Percentiles rank a stretch among this genome's conserved stretches.
phyloP scores from a whole-genome alignment of 305 asterid genomes.

The Fraxinus floribunda region DNA sequence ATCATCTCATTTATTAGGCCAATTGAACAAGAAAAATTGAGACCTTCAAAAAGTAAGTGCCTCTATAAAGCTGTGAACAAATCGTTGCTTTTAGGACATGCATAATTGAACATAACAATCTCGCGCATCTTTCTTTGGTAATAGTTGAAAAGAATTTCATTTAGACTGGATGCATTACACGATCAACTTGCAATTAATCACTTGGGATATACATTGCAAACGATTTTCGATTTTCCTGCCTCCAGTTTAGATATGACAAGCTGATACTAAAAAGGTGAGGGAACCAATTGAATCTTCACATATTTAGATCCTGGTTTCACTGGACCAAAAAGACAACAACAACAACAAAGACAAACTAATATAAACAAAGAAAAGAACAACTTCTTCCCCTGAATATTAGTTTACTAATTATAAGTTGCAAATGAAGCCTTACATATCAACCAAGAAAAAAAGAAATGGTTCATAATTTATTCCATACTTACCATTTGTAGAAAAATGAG shows the following conservation, averaged over 20 bases:
- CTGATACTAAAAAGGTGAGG: background rate
- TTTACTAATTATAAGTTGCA: background rate
- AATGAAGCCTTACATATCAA: background rate
- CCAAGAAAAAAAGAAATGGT: background rate
- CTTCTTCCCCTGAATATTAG: background rate
- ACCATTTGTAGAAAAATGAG: slow-evolving; percentile 93
- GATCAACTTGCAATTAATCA: background rate
- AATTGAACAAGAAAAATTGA: background rate
- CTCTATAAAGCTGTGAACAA: background rate
- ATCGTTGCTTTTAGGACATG: background rate
- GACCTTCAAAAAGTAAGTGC: background rate
- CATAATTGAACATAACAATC: background rate
- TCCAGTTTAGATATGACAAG: background rate
- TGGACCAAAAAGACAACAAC: background rate
- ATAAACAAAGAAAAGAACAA: background rate
- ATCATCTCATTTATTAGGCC: slow-evolving; percentile 1
- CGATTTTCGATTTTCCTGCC: background rate
- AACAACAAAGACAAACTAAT: background rate
- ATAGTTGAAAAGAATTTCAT: background rate
- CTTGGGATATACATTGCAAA: background rate
- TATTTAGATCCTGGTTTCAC: background rate
- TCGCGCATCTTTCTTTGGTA: background rate
- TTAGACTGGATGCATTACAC: background rate
- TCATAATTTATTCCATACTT: slow-evolving; percentile 12
- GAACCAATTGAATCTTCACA: background rate